phyloP scores from a whole-genome alignment of 2,329 filamentous ascomycete species.

The Fusarium oxysporum region DNA sequence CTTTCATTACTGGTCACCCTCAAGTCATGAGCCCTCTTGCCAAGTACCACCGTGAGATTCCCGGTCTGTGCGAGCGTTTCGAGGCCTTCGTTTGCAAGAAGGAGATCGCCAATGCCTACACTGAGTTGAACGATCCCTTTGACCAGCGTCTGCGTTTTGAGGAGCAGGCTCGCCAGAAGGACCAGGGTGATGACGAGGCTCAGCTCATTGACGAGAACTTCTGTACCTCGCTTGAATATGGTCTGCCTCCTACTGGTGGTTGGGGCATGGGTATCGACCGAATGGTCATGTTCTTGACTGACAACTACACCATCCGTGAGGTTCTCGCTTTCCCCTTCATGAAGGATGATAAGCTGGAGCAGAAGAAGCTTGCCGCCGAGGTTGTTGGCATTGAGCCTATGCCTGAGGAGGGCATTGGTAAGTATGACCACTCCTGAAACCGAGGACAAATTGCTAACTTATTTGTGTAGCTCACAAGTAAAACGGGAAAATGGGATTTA shows the following conservation, averaged over 20 bases:
- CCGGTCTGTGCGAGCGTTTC: conserved; percentile 94
- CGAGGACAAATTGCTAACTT: conserved; percentile 13
- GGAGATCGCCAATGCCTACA: conserved; percentile 97
- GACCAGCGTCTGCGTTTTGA: conserved; percentile 88
- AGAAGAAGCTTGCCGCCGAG: conserved; percentile 58
- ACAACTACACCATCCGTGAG: conserved; percentile 95
- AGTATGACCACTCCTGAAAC: conserved; percentile 6
- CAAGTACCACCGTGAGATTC: conserved; percentile 87
- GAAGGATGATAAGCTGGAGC: conserved; percentile 76
- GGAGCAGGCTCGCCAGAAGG: conserved; percentile 96
- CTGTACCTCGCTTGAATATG: conserved; percentile 88
- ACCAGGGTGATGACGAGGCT: conserved; percentile 95
- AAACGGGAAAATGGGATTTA: conserved; percentile 11
- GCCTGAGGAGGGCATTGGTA: conserved; percentile 45
- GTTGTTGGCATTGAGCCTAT: conserved; percentile 45
- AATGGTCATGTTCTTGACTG: conserved; percentile 93
- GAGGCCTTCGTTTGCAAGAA: conserved; percentile 84
- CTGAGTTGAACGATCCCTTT: conserved; percentile 92
- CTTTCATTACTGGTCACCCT: conserved; percentile 72
- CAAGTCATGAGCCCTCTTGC: conserved; percentile 86
- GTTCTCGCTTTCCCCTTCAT: conserved; percentile 97
- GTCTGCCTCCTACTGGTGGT: conserved; percentile 91
- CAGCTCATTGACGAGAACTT: conserved; percentile 97
- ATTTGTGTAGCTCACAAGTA: conserved; percentile 42
- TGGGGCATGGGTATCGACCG: conserved; percentile 98